Base-by-base conservation (phyloP, 2,329 filamentous ascomycete species). In the Aschersonia sp. region DNA sequence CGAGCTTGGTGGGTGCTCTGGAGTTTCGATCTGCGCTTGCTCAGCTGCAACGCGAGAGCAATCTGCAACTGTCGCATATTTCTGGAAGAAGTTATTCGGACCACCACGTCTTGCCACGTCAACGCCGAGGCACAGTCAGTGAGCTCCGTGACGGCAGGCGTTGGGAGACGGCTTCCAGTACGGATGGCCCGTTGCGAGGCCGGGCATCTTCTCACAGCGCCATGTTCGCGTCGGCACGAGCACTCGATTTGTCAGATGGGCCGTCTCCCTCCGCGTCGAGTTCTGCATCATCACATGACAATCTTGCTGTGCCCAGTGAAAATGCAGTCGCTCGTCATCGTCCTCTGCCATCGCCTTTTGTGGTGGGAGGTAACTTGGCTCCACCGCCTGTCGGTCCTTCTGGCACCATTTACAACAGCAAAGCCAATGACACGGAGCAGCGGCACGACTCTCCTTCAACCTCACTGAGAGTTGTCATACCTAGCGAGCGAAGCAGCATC, bases 11-110 rank as follows among this genome's bases (percentile, higher is more conserved):
- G 3, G 92, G 92, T 43, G 92, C 87, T 6, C 71, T 98, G 49
- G 92, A 98, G 65, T 98, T 98, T 57, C 78, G 89, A 56, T 91
- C 91, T 2, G 84, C 95, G 3, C 70, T 98, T 44, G 84, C 86
- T n/a, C 89, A 89, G 3, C 67, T 98, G 49, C 82, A 94, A 57
- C 85, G 82, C 53, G 85, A 88, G 48, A 79, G 85, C 58, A 92
- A 87, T 53, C 77, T 85, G 30, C 80, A 82, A 55, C 75, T 84
- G 20, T 77, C 80, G 43, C 77, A 81, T 2, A 80, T 94, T 51
- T 74, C 80, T 53, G 65, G 80, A 30, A 76, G 84, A 51, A 78
- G 82, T 56, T 63, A 67, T 41, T 70, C 69, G 0, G 61, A 65
- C 7, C 52, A 60, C 43, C 57, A 63, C 30, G 35, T 63, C 12